Base-by-base conservation (phyloP, 306 rosid species). In the Erythrophleum fordii region DNA sequence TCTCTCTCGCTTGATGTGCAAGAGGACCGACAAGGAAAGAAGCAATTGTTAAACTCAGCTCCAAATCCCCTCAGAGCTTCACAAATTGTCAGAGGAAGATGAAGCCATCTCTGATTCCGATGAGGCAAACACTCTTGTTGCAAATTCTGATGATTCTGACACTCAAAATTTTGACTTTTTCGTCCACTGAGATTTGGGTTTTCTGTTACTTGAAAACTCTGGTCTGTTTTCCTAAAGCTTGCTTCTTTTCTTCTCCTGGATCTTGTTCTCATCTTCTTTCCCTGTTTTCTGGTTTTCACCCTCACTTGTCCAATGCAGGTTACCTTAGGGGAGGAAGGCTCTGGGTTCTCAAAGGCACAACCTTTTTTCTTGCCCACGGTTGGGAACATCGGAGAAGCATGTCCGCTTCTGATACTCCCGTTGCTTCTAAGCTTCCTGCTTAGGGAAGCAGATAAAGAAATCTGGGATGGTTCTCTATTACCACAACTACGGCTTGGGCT, bases 301-400 rank as follows among this genome's bases (percentile, higher is more conserved):
- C 99, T 89, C 68, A 93, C 98, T 66, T 93, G 99, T 0, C 99
- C 99, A 75, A 95, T 95, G 49, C 99, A 95, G 1, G 99, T 95
- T 1, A 95, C 99, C 46, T 95, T 95, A 0, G 99, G 99, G 9
- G 99, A 95, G 5, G 99, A 93, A 0, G 99, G 99, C 39, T 95
- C 99, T 11, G 98, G 99, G 41, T 92, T 95, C 41, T 93, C 98
- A 66, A 90, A 93, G 9, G 85, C 89, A 14, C 86, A 73, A 4
- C 92, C 93, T 72, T 93, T 77, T 69, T 89, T 94, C 85, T 87
- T 94, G 0, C 86, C 90, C 6, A 80, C 92, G 10, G 91, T 82
- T 10, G 98, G 99, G 77, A 95, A 93, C 94, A 91, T 91, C 5
- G 98, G 99, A 31, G 98, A 95, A 48, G 99, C 98, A 37, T 91